phyloP scores from a whole-genome alignment of 306 rosid species.

The Vicia sativa region DNA sequence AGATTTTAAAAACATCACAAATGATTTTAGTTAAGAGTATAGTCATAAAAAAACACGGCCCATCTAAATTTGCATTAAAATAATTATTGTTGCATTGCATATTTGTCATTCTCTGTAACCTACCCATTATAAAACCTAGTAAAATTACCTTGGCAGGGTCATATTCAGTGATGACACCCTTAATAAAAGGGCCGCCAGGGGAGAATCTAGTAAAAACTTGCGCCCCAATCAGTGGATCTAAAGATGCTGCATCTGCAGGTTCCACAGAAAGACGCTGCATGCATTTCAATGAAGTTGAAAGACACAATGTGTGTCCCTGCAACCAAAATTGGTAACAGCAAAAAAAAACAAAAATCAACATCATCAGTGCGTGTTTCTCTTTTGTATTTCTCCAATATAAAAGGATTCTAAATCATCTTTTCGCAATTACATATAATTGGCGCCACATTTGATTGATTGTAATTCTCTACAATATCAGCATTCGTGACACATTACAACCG shows the following conservation, averaged over 20 bases:
- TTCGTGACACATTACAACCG: not conserved
- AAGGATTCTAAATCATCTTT: not conserved
- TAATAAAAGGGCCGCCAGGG: too few species aligned
- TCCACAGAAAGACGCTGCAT: too few species aligned
- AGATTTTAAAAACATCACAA: not conserved
- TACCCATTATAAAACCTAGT: not conserved
- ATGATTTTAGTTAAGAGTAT: not conserved
- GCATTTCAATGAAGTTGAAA: too few species aligned
- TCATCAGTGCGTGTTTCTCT: not conserved
- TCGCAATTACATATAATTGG: too few species aligned
- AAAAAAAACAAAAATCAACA: not conserved
- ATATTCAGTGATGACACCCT: not conserved
- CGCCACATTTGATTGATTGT: not conserved
- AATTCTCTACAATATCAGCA: not conserved
- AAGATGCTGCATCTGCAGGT: not conserved
- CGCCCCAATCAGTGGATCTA: not conserved
- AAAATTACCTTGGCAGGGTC: not conserved
- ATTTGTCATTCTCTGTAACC: too few species aligned
- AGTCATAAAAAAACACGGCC: not conserved
- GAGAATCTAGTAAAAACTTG: not conserved
- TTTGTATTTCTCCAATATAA: not conserved
- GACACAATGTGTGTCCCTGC: too few species aligned
- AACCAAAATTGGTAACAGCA: constrained; percentile 26
- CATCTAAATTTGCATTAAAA: too few species aligned
- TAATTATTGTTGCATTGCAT: too few species aligned